Percentiles rank a stretch among this genome's conserved stretches.
Evolutionary conservation across 306 rosid species (phyloP).

Genomic region (Trifolium pratense): DNA sequence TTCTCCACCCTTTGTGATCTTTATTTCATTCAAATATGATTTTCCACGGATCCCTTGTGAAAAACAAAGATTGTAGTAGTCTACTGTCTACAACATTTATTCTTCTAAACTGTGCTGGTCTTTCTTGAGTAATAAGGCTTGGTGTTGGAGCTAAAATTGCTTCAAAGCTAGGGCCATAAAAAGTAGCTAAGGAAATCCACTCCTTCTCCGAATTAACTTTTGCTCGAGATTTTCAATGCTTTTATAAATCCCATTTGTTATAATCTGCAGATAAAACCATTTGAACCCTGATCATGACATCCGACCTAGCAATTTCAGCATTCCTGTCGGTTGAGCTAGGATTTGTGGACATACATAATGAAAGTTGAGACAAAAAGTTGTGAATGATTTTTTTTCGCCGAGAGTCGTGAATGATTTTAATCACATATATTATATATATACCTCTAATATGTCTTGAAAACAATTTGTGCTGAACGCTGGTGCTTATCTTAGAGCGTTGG

Average conservation of each 20-base stretch:
- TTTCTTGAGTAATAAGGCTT: slow-evolving; percentile 44
- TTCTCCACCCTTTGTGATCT: not conserved
- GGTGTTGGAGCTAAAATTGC: slow-evolving; percentile 51
- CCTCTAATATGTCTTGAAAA: no score
- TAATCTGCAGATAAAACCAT: slow-evolving; percentile 38
- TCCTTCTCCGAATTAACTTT: slow-evolving; percentile 50
- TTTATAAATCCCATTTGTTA: slow-evolving; percentile 50
- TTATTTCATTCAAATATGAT: slow-evolving; percentile 48
- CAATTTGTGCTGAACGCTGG: no score
- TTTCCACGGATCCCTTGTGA: slow-evolving; percentile 43
- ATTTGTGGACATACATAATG: no score
- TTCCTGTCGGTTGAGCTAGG: no score
- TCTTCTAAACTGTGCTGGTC: slow-evolving; percentile 35
- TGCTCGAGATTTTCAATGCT: slow-evolving; percentile 56
- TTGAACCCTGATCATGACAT: no score
- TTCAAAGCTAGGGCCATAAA: slow-evolving; percentile 38
- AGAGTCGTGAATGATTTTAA: no score
- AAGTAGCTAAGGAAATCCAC: slow-evolving; percentile 57
- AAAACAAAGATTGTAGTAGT: slow-evolving; percentile 30
- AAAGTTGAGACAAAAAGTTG: no score
- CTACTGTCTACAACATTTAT: slow-evolving; percentile 39
- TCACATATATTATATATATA: no score
- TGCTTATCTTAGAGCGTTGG: no score
- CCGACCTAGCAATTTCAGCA: no score
- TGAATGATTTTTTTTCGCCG: no score